phyloP scores from a whole-genome alignment of 1,139 yeast genomes.

The Candida neerlandica region DNA sequence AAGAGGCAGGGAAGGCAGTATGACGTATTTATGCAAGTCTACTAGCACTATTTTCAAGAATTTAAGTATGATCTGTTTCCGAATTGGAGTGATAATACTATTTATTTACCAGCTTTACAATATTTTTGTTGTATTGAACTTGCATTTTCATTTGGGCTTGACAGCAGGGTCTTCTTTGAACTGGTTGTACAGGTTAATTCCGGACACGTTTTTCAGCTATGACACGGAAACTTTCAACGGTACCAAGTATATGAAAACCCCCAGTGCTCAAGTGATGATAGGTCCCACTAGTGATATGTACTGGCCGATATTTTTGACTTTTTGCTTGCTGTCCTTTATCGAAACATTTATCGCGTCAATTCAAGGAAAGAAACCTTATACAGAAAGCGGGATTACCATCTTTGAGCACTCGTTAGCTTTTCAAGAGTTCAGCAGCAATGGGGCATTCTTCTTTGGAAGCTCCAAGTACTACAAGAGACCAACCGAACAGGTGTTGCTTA shows the following conservation, averaged over 20 bases:
- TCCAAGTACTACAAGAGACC: constrained; percentile 38
- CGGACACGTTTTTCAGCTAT: constrained; percentile 36
- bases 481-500: constrained; percentile 53
- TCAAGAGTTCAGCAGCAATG: constrained; percentile 63
- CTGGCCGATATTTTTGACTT: constrained; percentile 64
- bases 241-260: constrained; percentile 38
- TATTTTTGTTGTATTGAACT: constrained; percentile 41
- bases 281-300: constrained; percentile 61
- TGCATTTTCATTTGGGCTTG: constrained; percentile 23
- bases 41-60: constrained; percentile 24
- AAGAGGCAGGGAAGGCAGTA: constrained; percentile 9
- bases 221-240: constrained; percentile 29
- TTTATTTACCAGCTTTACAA: constrained; percentile 35
- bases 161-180: constrained; percentile 22
- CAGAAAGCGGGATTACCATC: constrained; percentile 70
- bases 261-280: constrained; percentile 32
- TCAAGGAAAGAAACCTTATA: constrained; percentile 58
- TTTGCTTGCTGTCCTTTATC: constrained; percentile 66
- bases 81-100: constrained; percentile 39
- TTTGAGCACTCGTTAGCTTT: constrained; percentile 76
- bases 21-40: constrained; percentile 12
- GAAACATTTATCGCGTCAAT: constrained; percentile 70
- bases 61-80: constrained; percentile 29
- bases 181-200: constrained; percentile 21
- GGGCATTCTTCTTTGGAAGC: constrained; percentile 31